Evolutionary conservation across 148 eudicot species (phyloP), one percentile per base, ranked within the genome.

Genomic region (Amaranthus cruentus): DNA sequence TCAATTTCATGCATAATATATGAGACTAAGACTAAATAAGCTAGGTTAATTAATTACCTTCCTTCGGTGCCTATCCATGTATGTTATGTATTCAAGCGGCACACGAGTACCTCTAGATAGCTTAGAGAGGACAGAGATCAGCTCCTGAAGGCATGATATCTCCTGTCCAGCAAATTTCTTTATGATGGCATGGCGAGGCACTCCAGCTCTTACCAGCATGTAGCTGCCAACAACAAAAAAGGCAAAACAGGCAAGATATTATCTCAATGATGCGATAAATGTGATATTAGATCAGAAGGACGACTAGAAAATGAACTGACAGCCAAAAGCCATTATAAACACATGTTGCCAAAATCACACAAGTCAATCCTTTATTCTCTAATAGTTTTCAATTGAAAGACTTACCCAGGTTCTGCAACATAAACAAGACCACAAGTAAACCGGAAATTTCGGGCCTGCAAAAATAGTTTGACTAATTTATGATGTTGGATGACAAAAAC

Each of bases 401-500:
- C 88, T 74, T 88, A 91, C 99, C 99, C 97, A 78, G 92, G 97
- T 60, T 95, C 99, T 48, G 97, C 87, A 80, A 95, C 97, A 77
- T 95, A 95, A 52, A 95, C 99, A 84, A 91, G 90, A 77, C 99
- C 99, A 79, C 99, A 95, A 54, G 83, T 85, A 76, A 95, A 95
- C 54, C 96, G 87, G 73, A 91, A 95, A 83, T 91, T 95, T 77
- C 99, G 83, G 62, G 99, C 99, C 97, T 95, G 93, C 79, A 80
- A 70, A 61, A 69, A 21, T 28, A 76, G 13, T 53, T 66, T 9
- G 50, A 71, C 59, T 51, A 51, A 38, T 66, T n/a, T 21, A 65
- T 44, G 59, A 28, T 67, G 68, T 4, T 47, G 15, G 43, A 69
- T 21, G 13, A 62, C 18, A 48, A 50, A 56, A 15, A 75, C 70